Conservation (phyloP, 2,329 filamentous ascomycete species). For the Botryosphaeria dothidea region DNA sequence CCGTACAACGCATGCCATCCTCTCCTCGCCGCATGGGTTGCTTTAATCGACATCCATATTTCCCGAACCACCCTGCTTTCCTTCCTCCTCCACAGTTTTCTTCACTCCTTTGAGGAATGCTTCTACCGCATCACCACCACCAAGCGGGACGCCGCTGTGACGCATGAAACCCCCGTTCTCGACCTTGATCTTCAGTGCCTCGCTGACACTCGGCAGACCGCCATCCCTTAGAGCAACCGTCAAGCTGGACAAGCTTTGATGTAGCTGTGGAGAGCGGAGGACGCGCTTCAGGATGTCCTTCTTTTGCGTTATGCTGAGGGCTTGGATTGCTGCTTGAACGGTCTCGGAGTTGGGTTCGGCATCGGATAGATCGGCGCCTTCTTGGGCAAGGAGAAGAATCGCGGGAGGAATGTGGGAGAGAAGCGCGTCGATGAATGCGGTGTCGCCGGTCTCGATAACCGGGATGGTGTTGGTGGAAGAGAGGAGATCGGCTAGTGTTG, state of each 20-base stretch:
- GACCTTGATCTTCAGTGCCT: conserved; percentile 78
- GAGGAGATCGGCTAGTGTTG: conserved; percentile 83
- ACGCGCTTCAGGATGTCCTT: conserved; percentile 78
- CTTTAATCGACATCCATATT: conserved; percentile 19
- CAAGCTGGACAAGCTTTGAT: conserved; percentile 80
- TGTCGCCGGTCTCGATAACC: conserved; percentile 68
- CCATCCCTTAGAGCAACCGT: conserved; percentile 89
- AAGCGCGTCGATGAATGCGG: conserved; percentile 68
- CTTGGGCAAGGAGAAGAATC: conserved; percentile 74
- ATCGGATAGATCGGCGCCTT: conserved; percentile 60
- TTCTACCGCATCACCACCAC: conserved; percentile 84
- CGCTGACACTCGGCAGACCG: conserved; percentile 84
- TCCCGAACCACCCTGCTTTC: conserved; percentile 21
- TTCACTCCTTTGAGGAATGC: conserved; percentile 89
- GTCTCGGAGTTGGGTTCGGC: conserved; percentile 69
- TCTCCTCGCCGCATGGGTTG: not conserved
- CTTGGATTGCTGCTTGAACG: conserved; percentile 71
- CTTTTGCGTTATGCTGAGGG: conserved; percentile 75
- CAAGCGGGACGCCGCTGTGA: conserved; percentile 78
- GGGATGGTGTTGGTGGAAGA: conserved; percentile 76
- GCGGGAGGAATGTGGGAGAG: conserved; percentile 77
- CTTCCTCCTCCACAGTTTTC: conserved; percentile 65
- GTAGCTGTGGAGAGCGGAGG: conserved; percentile 85
- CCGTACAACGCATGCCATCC: not conserved
- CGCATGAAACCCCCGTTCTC: conserved; percentile 81